Evolutionary conservation across 257 asterid genomes (phyloP), one percentile per base, ranked within the genome.

Genomic region (Salvia rosmarinus): DNA sequence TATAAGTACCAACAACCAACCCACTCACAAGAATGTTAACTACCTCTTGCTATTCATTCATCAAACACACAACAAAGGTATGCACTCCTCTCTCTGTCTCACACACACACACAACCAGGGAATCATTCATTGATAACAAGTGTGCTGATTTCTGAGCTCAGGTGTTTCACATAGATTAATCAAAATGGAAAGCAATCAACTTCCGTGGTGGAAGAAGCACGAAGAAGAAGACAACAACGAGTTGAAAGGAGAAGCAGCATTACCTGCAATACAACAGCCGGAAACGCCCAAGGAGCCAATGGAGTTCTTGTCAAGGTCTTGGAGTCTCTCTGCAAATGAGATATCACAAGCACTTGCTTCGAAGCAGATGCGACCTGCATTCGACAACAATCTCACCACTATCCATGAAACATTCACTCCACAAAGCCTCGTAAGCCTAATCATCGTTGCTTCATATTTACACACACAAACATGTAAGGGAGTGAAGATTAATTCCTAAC

Each of bases 281-380:
- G 85, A 89, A 40, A 91, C 96, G 8, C 98, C 98, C 0, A 75
- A 73, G 17, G 96, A 91, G 82, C 94, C 98, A 0, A 83, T 91
- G 89, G 98, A 88, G 58, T 91, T 91, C 82, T 64, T 91, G 77
- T 86, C 98, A 6, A 88, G 96, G 56, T 91, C 98, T 34, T 91
- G 98, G 96, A 91, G 86, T 23, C 84, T 85, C 52, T 89, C 98
- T 35, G 96, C 96, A 20, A 51, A 82, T 32, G 92, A 91, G 83
- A 79, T 89, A 30, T 83, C 96, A 2, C 86, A 80, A 82, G 92
- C 89, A 43, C 85, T 91, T 57, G 85, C 87, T 32, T 73, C 58
- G 14, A 87, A 81, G 55, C 90, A 81, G 13, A 85, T 39, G 62
- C 82, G 78, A 12, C 78, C 78, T 34, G 43, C 51, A 49, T 75